Evolutionary conservation across 2,329 filamentous ascomycete species (phyloP).

Genomic region (Xylariaceae sp.): DNA sequence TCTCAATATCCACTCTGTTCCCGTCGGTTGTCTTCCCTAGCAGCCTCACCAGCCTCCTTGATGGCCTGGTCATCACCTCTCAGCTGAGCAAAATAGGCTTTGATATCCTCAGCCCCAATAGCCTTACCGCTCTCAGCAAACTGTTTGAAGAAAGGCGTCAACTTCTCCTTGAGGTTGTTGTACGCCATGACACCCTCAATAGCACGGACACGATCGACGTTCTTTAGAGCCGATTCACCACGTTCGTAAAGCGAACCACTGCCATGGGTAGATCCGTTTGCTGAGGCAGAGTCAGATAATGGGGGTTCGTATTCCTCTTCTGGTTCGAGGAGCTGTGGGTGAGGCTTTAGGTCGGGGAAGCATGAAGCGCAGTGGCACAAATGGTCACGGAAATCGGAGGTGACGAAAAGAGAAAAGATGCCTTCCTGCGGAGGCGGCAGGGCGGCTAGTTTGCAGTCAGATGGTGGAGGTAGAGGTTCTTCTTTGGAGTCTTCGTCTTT

Average conservation of each 20-base stretch:
- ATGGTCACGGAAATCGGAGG: constrained; percentile 70
- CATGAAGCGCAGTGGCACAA: constrained; percentile 82
- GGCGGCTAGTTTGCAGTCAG: constrained; percentile 55
- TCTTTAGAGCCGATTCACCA: constrained; percentile 86
- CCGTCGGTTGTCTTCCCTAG: constrained; percentile 39
- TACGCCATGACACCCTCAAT: constrained; percentile 99
- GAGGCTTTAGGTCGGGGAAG: constrained; percentile 65
- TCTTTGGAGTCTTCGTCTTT: constrained; percentile 22
- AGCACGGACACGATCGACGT: constrained; percentile 85
- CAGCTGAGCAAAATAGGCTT: constrained; percentile 90
- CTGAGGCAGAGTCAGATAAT: constrained; percentile 61
- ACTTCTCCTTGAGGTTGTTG: constrained; percentile 89
- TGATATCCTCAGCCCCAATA: constrained; percentile 93
- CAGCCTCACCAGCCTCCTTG: constrained; percentile 55
- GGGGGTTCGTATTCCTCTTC: constrained; percentile 94
- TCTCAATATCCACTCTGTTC: constrained; percentile 53
- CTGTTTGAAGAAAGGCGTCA: constrained; percentile 91
- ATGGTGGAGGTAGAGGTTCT: constrained; percentile 9
- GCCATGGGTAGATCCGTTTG: constrained; percentile 57
- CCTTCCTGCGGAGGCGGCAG: constrained; percentile 54
- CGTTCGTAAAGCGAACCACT: constrained; percentile 84
- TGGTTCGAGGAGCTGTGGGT: constrained; percentile 84
- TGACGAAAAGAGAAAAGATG: constrained; percentile 78
- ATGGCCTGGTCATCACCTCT: constrained; percentile 80
- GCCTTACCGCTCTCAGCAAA: constrained; percentile 88